Base-by-base conservation (phyloP, 495 filamentous ascomycete genomes). In the Xylaria bambusicola region DNA sequence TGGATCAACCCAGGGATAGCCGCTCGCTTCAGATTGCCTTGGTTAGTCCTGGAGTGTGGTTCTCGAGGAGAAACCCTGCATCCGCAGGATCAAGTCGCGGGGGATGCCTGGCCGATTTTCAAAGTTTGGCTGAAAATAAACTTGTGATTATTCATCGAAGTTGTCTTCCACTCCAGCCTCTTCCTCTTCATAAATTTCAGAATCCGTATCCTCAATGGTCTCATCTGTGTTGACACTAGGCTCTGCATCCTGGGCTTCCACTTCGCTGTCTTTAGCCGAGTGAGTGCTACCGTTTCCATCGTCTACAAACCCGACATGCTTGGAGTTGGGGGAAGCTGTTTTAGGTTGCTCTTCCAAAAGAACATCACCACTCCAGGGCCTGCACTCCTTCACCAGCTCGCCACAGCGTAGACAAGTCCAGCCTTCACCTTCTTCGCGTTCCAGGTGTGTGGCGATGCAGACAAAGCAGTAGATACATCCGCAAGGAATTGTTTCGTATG, bases 391-490 rank as follows among this genome's bases (percentile, higher is more conserved):
- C 17, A 95, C 83, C 36, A 88, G 50, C 63, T 90, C 88, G 0
- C 92, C 92, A 67, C 94, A 99, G 21, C 95, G 83, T 23, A 99
- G 77, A 75, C 94, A 99, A n/a, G 82, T 75, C 93, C 93, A 99
- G 3, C 93, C 94, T 63, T 98, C 93, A 6, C 93, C 94, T 64
- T 97, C 94, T 73, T 98, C 95, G 2, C 86, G 85, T 68, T 96
- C 94, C 9, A 99, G 74, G 57, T 89, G 85, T 38, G 90, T 88
- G 3, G 93, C 91, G n/a, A 98, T 72, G 71, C 94, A 99, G n/a
- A 95, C 89, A 65, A 93, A 98, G 72, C 94, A 98, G 74, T 98
- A 98, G 44, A 96, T 79, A 71, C 92, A 96, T 0, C 91, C 90
- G 68, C 94, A 98, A 2, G 92, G 89, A 18, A 95, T 83, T 0